These are phyloP conservation scores for Ophiocordyceps australis DNA, from an alignment of 2,329 filamentous ascomycete genomes.

Conservation along the genomic window DNA sequence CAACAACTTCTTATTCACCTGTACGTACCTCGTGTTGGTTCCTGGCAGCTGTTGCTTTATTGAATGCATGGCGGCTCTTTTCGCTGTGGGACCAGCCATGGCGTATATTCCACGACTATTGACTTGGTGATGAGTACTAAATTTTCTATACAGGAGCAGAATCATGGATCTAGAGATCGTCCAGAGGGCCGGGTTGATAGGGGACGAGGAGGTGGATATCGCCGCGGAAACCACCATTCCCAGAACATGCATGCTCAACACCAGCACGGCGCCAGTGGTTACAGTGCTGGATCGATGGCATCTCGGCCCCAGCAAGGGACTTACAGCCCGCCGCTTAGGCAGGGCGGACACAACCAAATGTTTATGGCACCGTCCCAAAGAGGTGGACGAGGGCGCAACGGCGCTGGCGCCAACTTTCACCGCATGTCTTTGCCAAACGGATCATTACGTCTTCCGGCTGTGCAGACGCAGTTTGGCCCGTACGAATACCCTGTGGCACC, in stretches of 20 bases:
- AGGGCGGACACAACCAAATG: slow-evolving; percentile 16
- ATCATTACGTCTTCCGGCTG: slow-evolving; percentile 14
- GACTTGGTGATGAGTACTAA: background rate
- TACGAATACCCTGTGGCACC: slow-evolving; percentile 23
- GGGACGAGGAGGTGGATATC: slow-evolving; percentile 24
- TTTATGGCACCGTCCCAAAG: slow-evolving; percentile 14
- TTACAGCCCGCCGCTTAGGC: slow-evolving; percentile 25
- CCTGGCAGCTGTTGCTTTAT: no score
- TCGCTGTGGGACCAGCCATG: no score
- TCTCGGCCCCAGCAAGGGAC: slow-evolving; percentile 17
- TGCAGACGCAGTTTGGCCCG: slow-evolving; percentile 15
- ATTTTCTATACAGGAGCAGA: slow-evolving; percentile 8
- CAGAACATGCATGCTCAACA: slow-evolving; percentile 15
- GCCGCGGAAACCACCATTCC: slow-evolving; percentile 24
- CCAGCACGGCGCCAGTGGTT: slow-evolving; percentile 12
- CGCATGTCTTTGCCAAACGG: slow-evolving; percentile 21
- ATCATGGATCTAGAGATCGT: slow-evolving; percentile 11
- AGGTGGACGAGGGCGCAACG: slow-evolving; percentile 16
- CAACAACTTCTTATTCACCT: slow-evolving; percentile 10
- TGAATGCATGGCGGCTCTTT: no score
- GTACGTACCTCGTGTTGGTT: slow-evolving; percentile 16
- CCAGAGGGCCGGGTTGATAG: slow-evolving; percentile 20
- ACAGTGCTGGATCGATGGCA: slow-evolving; percentile 13
- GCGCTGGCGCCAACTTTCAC: slow-evolving; percentile 14
- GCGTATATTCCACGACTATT: background rate